Evolutionary conservation across 257 asterid genomes (phyloP).

Genomic region (Linderniella brevidens): DNA sequence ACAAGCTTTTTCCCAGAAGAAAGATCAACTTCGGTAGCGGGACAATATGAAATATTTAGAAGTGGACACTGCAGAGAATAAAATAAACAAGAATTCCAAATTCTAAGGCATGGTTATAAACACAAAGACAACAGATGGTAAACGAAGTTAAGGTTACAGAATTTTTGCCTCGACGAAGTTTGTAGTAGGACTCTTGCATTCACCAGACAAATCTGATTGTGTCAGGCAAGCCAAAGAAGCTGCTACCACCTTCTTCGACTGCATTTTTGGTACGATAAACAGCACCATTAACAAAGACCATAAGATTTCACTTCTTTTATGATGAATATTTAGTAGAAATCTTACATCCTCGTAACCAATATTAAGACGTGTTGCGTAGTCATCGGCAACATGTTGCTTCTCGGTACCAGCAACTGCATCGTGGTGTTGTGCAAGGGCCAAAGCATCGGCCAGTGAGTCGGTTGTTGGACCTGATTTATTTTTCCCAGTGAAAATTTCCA

Average conservation of each 20-base stretch:
- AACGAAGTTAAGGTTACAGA: conserved; percentile 3
- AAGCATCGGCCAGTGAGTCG: conserved; percentile 62
- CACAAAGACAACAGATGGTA: conserved; percentile 2
- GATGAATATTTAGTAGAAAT: conserved; percentile 6
- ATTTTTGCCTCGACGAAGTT: conserved; percentile 53
- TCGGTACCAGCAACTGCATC: conserved; percentile 93
- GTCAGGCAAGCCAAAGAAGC: conserved; percentile 64
- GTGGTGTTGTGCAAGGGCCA: conserved; percentile 91
- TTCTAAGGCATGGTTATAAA: conserved; percentile 1
- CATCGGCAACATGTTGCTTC: conserved; percentile 89
- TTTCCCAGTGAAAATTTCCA: conserved; percentile 67
- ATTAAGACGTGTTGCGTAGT: conserved; percentile 81
- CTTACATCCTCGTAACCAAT: conserved; percentile 83
- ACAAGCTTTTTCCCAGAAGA: conserved; percentile 56
- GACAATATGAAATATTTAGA: conserved; percentile 76
- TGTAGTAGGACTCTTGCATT: conserved; percentile 27
- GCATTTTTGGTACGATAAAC: conserved; percentile 14
- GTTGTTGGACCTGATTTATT: conserved; percentile 51
- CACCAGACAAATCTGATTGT: conserved; percentile 28
- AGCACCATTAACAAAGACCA: conserved; percentile 4
- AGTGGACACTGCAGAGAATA: conserved; percentile 63
- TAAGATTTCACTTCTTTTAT: background rate
- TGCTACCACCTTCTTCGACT: conserved; percentile 72
- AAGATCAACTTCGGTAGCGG: conserved; percentile 70
- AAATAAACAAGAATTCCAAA: background rate